Base-by-base conservation (phyloP, 2,329 filamentous ascomycete genomes). In the Macrophomina phaseolina region DNA sequence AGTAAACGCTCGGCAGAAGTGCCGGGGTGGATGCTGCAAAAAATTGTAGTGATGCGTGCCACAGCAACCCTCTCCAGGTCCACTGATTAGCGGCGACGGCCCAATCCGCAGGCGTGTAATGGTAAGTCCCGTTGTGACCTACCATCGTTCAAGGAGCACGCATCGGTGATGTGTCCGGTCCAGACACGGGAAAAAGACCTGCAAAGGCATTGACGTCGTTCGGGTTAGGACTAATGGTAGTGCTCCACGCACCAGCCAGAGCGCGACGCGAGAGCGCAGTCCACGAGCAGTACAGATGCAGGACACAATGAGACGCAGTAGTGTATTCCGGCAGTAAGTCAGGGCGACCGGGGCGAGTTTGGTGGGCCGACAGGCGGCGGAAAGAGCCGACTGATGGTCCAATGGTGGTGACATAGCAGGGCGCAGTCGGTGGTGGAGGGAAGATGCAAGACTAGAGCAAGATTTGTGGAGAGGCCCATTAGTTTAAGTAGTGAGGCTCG, bases 391-490 rank as follows among this genome's bases (percentile, higher is more conserved):
- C 6, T 32, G 4, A 23, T 32, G 12, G 12, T 16, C 28, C 5
- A 16, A 30, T 30, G 49, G 49, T 34, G 49, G 49, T 52, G 49
- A 36, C 49, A 52, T 36, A 14, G 5, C 16, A 14, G 42, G 42
- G 5, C 5, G 42, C 42, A 45, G 2, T 14, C 16, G 42, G 42
- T 45, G 23, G 12, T 23, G 28, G 36, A n/a, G 42, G 28, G 36
- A 38, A 12, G 36, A 38, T 4, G 36, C 6, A 28, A 28, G 42
- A 12, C 58, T 62, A 49, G 45, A 62, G 58, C n/a, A 34, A 30
- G 11, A 38, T 62, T 62, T 49, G 58, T 62, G 58, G 58, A 48
- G 58, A 62, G 58, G 32, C 42, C 42, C 42, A 49, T 62, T 23
- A 55, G 32, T 18, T 23, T 49, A 38, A 18, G 46, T 62, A 62